These are phyloP conservation scores for Mycoemilia scoparia DNA, from an alignment of 192 early-diverging fungal species.

Conservation along the genomic window DNA sequence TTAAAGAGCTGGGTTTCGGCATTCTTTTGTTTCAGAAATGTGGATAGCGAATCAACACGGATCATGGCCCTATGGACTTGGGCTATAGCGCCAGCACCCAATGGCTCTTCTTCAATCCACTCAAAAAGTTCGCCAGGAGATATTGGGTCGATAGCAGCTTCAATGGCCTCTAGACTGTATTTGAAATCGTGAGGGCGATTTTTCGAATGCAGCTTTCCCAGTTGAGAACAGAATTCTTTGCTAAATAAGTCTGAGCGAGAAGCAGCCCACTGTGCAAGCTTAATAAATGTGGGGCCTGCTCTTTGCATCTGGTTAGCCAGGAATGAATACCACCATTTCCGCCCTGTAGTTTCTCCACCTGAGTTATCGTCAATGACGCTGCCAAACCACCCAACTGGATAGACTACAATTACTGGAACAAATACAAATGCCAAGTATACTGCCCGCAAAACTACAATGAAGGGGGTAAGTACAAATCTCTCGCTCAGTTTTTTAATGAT, in stretches of 20 bases:
- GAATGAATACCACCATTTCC: conserved; percentile 73
- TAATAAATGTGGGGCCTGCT: conserved; percentile 92
- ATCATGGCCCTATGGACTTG: conserved; percentile 43
- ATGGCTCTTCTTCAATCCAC: conserved; percentile 48
- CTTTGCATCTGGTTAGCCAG: conserved; percentile 60
- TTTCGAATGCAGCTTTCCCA: conserved; percentile 65
- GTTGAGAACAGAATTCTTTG: conserved; percentile 45
- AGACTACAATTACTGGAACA: conserved; percentile 41
- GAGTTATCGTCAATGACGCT: conserved; percentile 14
- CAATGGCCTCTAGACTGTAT: conserved; percentile 43
- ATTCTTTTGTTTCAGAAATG: conserved; percentile 10
- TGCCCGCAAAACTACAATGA: conserved; percentile 34
- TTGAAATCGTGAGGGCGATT: conserved; percentile 58
- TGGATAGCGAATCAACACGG: conserved; percentile 3
- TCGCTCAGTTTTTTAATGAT: conserved; percentile 30
- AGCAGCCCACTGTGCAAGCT: conserved; percentile 88
- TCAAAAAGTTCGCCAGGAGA: conserved; percentile 59
- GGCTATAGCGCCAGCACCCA: conserved; percentile 90
- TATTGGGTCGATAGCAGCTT: conserved; percentile 38
- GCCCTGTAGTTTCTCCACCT: conserved; percentile 32
- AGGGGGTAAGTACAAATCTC: conserved; percentile 37
- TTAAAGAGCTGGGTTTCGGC: conserved; percentile 1
- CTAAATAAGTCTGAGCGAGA: conserved; percentile 80
- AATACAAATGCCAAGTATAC: conserved; percentile 45
- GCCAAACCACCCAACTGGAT: conserved; percentile 43